A percentile compares a stretch with the other conserved stretches of the same genome.
phyloP scores from a whole-genome alignment of 2,329 filamentous ascomycete genomes.

The Dothideomycetes sp. region DNA sequence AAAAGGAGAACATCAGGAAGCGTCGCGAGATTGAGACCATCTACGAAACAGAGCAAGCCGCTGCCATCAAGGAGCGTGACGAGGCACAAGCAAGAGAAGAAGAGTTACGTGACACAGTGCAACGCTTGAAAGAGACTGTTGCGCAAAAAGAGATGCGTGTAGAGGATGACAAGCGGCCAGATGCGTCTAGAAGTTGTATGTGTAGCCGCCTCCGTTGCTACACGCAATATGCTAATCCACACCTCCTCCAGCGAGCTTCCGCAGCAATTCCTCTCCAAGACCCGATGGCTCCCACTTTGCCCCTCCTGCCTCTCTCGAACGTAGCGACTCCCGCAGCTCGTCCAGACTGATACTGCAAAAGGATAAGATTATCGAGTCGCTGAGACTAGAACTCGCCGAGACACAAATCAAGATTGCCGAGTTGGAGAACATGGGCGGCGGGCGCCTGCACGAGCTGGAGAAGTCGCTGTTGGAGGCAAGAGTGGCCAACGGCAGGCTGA shows the following conservation, averaged over 20 bases:
- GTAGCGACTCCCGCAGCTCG: conserved; percentile 71
- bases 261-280: conserved; percentile 46
- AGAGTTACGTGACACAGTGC: conserved; percentile 81
- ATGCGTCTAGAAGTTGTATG: conserved; percentile 28
- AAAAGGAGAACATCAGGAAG: conserved; percentile 70
- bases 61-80: conserved; percentile 85
- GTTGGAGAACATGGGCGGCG: conserved; percentile 84
- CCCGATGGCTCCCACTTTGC: conserved; percentile 73
- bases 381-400: conserved; percentile 86
- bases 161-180: conserved; percentile 41
- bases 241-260: conserved; percentile 24
- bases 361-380: conserved; percentile 87
- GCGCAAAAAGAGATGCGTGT: conserved; percentile 57
- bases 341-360: conserved; percentile 89
- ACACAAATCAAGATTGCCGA: conserved; percentile 92
- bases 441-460: conserved; percentile 80
- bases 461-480: conserved; percentile 80
- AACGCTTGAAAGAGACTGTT: conserved; percentile 80
- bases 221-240: not conserved
- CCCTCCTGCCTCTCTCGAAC: conserved; percentile 70
- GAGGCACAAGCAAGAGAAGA: conserved; percentile 75
- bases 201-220: not conserved
- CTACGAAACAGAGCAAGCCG: conserved; percentile 80
- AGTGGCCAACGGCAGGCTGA: conserved; percentile 88
- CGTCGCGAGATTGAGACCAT: conserved; percentile 86